Evolutionary conservation across 352 stramenopile species (phyloP).

Genomic region (Phytophthora macrochlamydospora): DNA sequence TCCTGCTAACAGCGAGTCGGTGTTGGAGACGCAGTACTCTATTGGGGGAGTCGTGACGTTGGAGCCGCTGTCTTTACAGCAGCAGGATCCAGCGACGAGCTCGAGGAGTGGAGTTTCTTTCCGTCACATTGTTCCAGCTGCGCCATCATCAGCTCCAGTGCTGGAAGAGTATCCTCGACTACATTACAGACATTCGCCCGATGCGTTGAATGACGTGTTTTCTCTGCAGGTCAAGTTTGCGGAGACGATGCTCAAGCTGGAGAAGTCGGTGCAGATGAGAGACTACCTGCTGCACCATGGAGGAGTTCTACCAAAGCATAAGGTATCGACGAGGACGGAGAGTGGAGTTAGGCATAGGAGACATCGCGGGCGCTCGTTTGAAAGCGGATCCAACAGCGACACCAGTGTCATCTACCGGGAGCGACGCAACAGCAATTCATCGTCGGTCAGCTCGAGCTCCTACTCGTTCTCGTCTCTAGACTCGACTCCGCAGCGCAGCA

Average conservation of each 20-base stretch:
- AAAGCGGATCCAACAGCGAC: constrained; percentile 20
- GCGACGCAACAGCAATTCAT: constrained; percentile 4
- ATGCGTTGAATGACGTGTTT: constrained; percentile 67
- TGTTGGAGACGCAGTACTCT: constrained; percentile 46
- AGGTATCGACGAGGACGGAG: constrained; percentile 1
- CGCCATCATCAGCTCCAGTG: not conserved
- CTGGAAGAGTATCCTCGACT: constrained; percentile 13
- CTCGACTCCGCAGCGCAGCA: constrained; percentile 13
- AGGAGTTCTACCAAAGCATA: constrained; percentile 3
- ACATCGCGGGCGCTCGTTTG: constrained; percentile 13
- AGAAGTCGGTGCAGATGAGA: constrained; percentile 66
- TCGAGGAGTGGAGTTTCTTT: constrained; percentile 15
- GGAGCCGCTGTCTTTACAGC: constrained; percentile 33
- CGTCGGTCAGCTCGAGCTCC: constrained; percentile 41
- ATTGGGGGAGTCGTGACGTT: constrained; percentile 68
- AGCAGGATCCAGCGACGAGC: constrained; percentile 6
- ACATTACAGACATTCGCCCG: constrained; percentile 25
- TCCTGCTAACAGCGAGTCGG: not conserved
- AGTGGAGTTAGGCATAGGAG: constrained; percentile 3
- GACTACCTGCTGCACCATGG: constrained; percentile 51
- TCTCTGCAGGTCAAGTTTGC: constrained; percentile 71
- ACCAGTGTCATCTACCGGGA: constrained; percentile 30
- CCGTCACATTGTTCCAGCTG: constrained; percentile 3
- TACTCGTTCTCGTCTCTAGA: constrained; percentile 37
- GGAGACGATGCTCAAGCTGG: constrained; percentile 73